phyloP scores from a whole-genome alignment of 441 rosid genomes.

The Cnidoscolus chayamansa region DNA sequence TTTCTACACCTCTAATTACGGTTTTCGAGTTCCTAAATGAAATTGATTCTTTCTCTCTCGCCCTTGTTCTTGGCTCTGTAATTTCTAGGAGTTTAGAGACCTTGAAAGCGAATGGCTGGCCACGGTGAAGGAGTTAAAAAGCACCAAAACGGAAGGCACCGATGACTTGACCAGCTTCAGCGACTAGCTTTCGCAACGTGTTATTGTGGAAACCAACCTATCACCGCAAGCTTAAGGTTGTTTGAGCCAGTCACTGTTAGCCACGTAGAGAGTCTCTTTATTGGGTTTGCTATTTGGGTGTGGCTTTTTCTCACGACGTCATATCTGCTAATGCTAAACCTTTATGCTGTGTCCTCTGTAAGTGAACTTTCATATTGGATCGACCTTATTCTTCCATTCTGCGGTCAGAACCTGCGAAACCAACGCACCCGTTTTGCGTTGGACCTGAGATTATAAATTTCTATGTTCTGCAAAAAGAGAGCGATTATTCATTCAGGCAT shows the following conservation, averaged over 20 bases:
- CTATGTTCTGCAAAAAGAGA: no score
- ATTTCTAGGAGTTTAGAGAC: background rate
- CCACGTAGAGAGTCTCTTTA: conserved; percentile 26
- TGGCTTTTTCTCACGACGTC: background rate
- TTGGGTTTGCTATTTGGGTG: no score
- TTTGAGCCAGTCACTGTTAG: conserved; percentile 17
- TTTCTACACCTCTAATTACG: background rate
- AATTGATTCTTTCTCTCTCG: background rate
- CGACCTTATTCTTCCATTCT: no score
- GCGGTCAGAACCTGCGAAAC: no score
- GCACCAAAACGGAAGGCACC: conserved; percentile 8
- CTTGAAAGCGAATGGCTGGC: conserved; percentile 4
- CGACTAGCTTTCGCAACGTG: conserved; percentile 36
- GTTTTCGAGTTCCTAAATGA: conserved; percentile 12
- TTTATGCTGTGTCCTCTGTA: no score
- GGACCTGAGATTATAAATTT: no score
- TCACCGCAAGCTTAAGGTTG: conserved; percentile 26
- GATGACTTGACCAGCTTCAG: conserved; percentile 31
- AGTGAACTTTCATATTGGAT: no score
- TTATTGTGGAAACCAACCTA: conserved; percentile 38
- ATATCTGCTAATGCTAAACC: background rate
- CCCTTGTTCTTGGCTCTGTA: background rate
- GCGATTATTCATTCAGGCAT: no score
- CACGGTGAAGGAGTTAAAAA: background rate
- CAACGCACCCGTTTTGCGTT: no score